Evolutionary conservation across 257 asterid genomes (phyloP).

Genomic region (Solanum medicagineum): DNA sequence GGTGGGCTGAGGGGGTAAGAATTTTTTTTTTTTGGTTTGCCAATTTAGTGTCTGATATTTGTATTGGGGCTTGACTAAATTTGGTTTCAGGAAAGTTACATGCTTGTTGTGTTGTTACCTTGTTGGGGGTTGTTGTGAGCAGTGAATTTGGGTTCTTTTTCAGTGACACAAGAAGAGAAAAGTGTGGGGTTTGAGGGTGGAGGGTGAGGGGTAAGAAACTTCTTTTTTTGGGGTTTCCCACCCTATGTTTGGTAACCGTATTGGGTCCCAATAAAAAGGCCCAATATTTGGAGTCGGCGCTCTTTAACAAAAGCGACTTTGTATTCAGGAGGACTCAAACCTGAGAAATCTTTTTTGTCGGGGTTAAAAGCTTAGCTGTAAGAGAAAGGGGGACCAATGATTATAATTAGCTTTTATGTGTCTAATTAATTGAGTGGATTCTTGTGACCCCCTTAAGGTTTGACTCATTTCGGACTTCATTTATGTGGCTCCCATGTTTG

Average conservation of each 20-base stretch:
- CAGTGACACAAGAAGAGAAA: neutral
- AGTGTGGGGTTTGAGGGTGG: neutral
- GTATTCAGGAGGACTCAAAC: neutral
- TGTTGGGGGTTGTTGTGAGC: neutral
- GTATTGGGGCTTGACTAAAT: no score
- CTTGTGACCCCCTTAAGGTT: conserved; percentile 4
- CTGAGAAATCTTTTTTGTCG: neutral
- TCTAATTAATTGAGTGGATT: conserved; percentile 8
- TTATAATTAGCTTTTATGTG: conserved; percentile 4
- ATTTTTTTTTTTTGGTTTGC: no score
- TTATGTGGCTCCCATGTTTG: conserved; percentile 46
- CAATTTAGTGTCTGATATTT: no score
- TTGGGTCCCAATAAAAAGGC: neutral
- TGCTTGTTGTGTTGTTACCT: neutral
- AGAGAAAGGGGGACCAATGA: neutral
- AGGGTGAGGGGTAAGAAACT: neutral
- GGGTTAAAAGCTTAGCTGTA: neutral
- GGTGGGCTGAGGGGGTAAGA: neutral
- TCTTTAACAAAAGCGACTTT: neutral
- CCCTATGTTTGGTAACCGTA: neutral
- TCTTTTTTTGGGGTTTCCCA: neutral
- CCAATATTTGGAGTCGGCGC: neutral
- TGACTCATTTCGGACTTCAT: conserved; percentile 14
- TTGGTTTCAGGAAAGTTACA: neutral
- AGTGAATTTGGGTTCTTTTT: neutral